Percentiles rank a stretch among this genome's conserved stretches.
These are phyloP conservation scores for Eleusine coracana DNA, from an alignment of 176 grass and related monocot genomes.

Conservation along the genomic window DNA sequence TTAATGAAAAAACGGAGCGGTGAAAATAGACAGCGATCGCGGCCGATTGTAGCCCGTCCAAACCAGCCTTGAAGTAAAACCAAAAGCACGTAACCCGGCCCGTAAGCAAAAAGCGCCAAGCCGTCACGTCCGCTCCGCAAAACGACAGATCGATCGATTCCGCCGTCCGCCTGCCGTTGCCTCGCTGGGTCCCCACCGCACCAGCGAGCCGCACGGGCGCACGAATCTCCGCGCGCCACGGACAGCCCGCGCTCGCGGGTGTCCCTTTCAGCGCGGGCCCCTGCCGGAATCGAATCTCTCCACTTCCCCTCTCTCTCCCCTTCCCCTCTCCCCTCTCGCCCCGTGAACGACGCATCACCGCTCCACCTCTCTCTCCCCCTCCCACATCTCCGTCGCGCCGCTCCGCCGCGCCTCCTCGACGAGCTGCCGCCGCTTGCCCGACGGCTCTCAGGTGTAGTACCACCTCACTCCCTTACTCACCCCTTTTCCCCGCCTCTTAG, in stretches of 20 bases:
- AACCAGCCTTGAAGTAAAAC: background rate
- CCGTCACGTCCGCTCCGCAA: slow-evolving; percentile 3
- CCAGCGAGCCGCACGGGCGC: slow-evolving; percentile 28
- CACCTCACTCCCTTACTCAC: background rate
- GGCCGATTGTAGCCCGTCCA: background rate
- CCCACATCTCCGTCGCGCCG: slow-evolving; percentile 1
- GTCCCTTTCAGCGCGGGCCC: slow-evolving; percentile 34
- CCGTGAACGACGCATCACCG: slow-evolving; percentile 38
- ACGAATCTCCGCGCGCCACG: slow-evolving; percentile 42
- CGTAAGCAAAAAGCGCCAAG: background rate
- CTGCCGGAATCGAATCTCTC: slow-evolving; percentile 52
- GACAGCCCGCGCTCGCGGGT: background rate
- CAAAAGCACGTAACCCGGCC: too few relatives aligned
- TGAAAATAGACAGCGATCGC: background rate
- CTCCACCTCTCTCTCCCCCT: background rate
- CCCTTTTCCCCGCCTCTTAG: background rate
- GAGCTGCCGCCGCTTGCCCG: background rate
- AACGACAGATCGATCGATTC: slow-evolving; percentile 42
- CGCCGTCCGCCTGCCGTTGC: background rate
- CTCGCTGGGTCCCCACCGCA: slow-evolving; percentile 12
- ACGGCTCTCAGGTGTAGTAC: slow-evolving; percentile 39
- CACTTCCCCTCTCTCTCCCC: too few relatives aligned
- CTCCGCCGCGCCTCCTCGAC: background rate
- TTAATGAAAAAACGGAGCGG: too few relatives aligned
- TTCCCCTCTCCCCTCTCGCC: background rate